Evolutionary conservation across 345 rosid species (phyloP), one percentile per base, ranked within the genome.

Genomic region (Camelina hispida): DNA sequence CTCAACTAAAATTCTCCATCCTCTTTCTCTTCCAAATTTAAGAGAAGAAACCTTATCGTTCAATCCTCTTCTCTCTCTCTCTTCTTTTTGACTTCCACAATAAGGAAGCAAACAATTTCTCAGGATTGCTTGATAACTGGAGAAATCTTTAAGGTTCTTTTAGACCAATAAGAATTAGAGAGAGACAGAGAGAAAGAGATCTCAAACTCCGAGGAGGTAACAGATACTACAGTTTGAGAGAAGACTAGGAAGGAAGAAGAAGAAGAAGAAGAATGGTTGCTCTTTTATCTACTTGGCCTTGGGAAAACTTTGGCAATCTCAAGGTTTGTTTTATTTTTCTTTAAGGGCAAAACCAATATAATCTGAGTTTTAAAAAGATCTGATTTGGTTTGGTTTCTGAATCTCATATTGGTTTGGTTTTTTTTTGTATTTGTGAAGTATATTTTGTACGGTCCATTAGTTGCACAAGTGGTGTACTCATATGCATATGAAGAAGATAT

Each of bases 241-340:
- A 68, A 23, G 64, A 53, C 52, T 16, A 25, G 25, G 30, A 28
- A 28, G 5, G 56, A 54, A 55, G 60, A 53, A 53, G 60, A 46
- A 51, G 40, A 64, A 74, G 69, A 43, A 14, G 22, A 42, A 78
- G 20, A 71, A 89, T 88, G 97, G 89, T 34, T 73, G 85, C 88
- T 78, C 67, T 86, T 46, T 78, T 91, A 75, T 86, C 91, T 58
- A 66, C 87, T 63, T 95, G 98, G 98, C 97, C 99, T 4, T 95
- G 99, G 99, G 93, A 78, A 78, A 86, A 83, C 82, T 51, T 90
- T 59, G 96, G 98, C 47, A 15, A 62, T 59, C 94, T 70, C 77
- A 95, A 95, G 98, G 99, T 95, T 84, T 6, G 74, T 32, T 1
- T 40, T 53, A 34, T 7, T 34, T 34, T 34, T 2, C 9, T 1